Base-by-base conservation (phyloP, 2,329 filamentous ascomycete genomes). In the Alternaria hordeiaustralica region DNA sequence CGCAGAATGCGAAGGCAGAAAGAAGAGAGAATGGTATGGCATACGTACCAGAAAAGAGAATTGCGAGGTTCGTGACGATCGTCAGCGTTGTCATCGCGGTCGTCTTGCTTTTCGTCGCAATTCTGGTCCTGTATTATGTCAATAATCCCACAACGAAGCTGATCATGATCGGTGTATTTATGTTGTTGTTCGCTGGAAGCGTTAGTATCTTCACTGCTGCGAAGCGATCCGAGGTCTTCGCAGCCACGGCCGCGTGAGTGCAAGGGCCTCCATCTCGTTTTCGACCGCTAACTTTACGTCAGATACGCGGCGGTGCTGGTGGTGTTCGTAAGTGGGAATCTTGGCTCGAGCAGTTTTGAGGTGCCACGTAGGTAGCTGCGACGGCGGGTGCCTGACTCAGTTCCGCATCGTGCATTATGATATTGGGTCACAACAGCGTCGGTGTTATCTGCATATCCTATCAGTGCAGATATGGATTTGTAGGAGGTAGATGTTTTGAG, bases 221-320 rank as follows among this genome's bases (percentile, higher is more conserved):
- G 33, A 36, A 36, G 33, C 33, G 33, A 36, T 36, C 33, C 13
- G 33, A 36, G 33, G 33, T 36, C 2, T 36, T 36, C 33, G 33
- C 33, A 36, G 33, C 33, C 33, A 36, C 33, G 33, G 33, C 33
- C 0, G 36, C 36, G 36, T 41, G 11, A 18, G 36, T 41, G 0
- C 2, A 10, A 18, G 2, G 15, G 5, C 3, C 15, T 41, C 2
- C 1, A 41, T 18, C 5, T 5, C 36, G 0, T 18, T 10, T 18
- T 9, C 36, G 36, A 18, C 0, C 6, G 36, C 36, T 41, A 41
- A 41, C 3, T 41, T 9, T 41, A 41, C n/a, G 9, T 41, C 36
- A 41, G 36, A 8, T 41, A 41, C 36, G 36, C 36, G 11, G 36
- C 36, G n/a, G 36, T 41, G 36, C n/a, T 41, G 5, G 36, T 41